Evolutionary conservation across 768 basidiomycete species (phyloP).

Genomic region (Tylopilus sp.): DNA sequence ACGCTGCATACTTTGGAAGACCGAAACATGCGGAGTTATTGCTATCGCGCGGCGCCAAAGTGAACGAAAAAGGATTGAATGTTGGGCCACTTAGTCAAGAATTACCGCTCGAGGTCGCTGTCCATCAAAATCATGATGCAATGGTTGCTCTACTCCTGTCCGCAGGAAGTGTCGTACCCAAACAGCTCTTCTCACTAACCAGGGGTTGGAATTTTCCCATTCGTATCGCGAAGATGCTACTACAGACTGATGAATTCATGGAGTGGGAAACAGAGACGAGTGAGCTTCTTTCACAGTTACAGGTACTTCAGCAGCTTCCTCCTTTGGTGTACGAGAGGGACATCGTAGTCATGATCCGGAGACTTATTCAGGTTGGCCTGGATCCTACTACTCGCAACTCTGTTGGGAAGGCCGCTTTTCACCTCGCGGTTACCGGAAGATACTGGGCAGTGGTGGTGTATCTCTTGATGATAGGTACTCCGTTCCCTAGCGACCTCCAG

Average conservation of each 20-base stretch:
- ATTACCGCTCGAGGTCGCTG: conserved; percentile 8
- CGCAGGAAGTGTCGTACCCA: conserved; percentile 2
- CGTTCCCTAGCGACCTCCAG: not conserved
- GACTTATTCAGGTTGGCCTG: conserved; percentile 4
- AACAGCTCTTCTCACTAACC: not conserved
- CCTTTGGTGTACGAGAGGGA: conserved; percentile 4
- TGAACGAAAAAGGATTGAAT: conserved; percentile 4
- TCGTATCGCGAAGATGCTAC: conserved; percentile 1
- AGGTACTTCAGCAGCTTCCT: conserved; percentile 1
- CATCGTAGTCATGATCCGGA: conserved; percentile 8
- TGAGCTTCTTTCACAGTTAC: not conserved
- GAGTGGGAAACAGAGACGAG: conserved; percentile 7
- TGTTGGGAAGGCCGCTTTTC: not conserved
- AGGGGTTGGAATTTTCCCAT: not conserved
- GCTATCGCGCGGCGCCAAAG: not conserved
- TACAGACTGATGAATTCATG: conserved; percentile 4
- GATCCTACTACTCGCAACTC: not conserved
- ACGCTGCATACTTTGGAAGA: conserved; percentile 10
- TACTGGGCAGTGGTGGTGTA: not conserved
- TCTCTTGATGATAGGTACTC: not conserved
- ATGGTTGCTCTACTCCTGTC: conserved; percentile 2
- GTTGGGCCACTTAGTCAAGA: not conserved
- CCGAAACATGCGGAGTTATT: not conserved
- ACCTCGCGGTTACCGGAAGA: conserved; percentile 1
- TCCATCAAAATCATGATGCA: not conserved